These are phyloP conservation scores for Avena atlantica DNA, from an alignment of 176 grass and related monocot genomes.

Conservation along the genomic window DNA sequence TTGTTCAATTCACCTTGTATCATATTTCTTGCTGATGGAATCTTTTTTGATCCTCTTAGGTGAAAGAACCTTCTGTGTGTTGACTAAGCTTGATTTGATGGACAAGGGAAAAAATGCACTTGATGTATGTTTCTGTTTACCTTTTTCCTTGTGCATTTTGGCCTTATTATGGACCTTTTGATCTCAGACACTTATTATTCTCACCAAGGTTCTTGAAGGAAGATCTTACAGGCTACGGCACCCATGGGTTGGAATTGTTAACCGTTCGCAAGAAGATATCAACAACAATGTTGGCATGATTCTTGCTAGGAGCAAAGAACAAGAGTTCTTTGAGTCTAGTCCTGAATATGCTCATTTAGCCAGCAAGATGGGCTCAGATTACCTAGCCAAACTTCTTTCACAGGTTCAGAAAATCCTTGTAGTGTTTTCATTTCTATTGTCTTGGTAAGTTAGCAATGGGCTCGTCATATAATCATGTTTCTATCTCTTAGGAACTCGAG, in stretches of 20 bases:
- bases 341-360: too few relatives aligned
- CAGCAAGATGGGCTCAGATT: too few relatives aligned
- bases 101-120: too few relatives aligned
- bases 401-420: background rate
- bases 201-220: slow-evolving; percentile 78
- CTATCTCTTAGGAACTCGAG: slow-evolving; percentile 70
- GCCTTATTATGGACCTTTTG: background rate
- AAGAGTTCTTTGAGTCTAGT: slow-evolving; percentile 69
- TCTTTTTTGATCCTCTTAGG: slow-evolving; percentile 42
- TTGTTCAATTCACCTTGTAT: slow-evolving; percentile 30
- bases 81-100: too few relatives aligned
- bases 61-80: slow-evolving; percentile 85
- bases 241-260: slow-evolving; percentile 88
- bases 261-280: slow-evolving; percentile 90
- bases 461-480: slow-evolving; percentile 38
- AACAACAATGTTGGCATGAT: slow-evolving; percentile 86
- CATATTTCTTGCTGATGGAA: slow-evolving; percentile 26
- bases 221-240: slow-evolving; percentile 63
- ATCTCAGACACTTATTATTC: background rate
- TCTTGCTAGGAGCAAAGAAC: slow-evolving; percentile 64
- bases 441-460: slow-evolving; percentile 29
- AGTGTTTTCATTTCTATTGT: background rate
- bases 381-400: too few relatives aligned
- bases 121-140: background rate
- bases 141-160: background rate